These are phyloP conservation scores for Apostasia ramifera DNA, from an alignment of 106 monocot species.

Conservation along the genomic window DNA sequence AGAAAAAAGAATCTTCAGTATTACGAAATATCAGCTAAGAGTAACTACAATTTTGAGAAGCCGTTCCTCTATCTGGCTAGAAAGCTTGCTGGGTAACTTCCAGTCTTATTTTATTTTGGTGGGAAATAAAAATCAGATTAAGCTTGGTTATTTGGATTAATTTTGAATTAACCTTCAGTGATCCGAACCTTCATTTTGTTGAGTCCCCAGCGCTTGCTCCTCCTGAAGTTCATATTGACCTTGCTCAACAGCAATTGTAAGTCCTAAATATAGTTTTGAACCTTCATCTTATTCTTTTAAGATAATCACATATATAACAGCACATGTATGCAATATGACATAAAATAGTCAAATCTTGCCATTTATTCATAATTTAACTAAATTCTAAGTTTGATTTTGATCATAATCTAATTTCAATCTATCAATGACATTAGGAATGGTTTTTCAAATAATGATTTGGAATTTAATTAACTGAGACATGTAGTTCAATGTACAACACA, in stretches of 20 bases:
- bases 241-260: conserved; percentile 35
- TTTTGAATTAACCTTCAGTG: conserved; percentile 17
- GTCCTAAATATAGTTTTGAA: background rate
- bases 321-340: no score
- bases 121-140: no score
- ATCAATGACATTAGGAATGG: no score
- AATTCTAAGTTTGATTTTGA: no score
- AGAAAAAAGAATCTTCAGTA: conserved; percentile 49
- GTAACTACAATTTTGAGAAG: conserved; percentile 47
- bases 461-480: no score
- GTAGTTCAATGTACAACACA: no score
- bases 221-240: conserved; percentile 54
- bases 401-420: no score
- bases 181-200: conserved; percentile 48
- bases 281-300: background rate
- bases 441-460: no score
- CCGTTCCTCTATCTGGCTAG: conserved; percentile 39
- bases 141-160: no score
- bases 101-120: no score
- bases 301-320: background rate
- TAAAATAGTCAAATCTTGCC: no score
- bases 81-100: conserved; percentile 36
- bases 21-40: conserved; percentile 43
- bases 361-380: no score
- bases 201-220: conserved; percentile 58